Base-by-base conservation (phyloP, 106 monocot genomes). In the Gastrodia elata region DNA sequence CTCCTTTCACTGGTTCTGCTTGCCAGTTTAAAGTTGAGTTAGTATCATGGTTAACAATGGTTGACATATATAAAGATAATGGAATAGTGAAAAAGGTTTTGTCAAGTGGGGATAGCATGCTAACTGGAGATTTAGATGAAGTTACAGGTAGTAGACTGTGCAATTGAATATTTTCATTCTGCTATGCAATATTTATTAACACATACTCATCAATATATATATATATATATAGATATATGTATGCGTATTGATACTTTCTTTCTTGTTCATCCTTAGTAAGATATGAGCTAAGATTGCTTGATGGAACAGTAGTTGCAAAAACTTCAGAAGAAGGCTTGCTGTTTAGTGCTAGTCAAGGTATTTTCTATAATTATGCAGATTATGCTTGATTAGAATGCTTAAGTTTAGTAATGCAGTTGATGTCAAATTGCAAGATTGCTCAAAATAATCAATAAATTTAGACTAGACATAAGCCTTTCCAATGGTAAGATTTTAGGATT, bases 21-120 rank as follows among this genome's bases (percentile, higher is more conserved):
- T 8, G 85, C 36, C 81, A 73, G 24, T 83, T 81, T 82, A 83
- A 91, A 70, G 83, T 91, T 30, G 91, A 91, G 77, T 75, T 91
- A 2, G 38, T 91, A 56, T 85, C 87, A 24, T 91, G 91, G 87
- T 36, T 87, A 61, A 70, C 76, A 7, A 85, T 91, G 1, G 70
- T 85, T 13, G 81, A 91, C 64, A 78, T 91, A 44, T 85, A 79
- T 55, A 83, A 85, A 70, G 91, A 91, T 80, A 85, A 85, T 71
- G 87, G 85, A 71, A 87, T 91, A 41, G 37, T 91, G 8, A 91
- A 91, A 75, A 91, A 84, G 76, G 75, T 91, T 75, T 67, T 91
- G 2, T 48, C 49, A 73, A 58, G 36, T 35, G 85, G 87, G 25
- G 81, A 85, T 77, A 85, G 79, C 27, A 74, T 52, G 22, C 79